Evolutionary conservation across 1,284 basidiomycete genomes (phyloP).

Genomic region (Microbotryomycetes sp.): DNA sequence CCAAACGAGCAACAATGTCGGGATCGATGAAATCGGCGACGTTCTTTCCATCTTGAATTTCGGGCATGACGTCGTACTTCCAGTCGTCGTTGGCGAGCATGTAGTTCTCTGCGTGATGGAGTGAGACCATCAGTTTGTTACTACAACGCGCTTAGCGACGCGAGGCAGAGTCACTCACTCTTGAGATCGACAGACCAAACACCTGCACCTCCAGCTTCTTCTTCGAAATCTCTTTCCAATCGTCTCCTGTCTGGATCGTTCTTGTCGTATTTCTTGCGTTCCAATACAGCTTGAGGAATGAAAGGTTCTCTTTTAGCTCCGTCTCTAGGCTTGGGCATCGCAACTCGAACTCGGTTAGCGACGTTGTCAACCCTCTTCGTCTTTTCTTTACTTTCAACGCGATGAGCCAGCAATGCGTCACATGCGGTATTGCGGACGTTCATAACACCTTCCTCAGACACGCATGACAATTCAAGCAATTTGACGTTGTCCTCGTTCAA

Average conservation of each 20-base stretch:
- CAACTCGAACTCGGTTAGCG: conserved; percentile 88
- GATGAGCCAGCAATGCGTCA: conserved; percentile 82
- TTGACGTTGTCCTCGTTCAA: conserved; percentile 60
- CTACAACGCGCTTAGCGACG: conserved; percentile 2
- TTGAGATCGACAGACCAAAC: conserved; percentile 84
- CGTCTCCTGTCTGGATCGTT: conserved; percentile 64
- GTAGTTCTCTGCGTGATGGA: conserved; percentile 48
- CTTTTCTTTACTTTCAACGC: conserved; percentile 85
- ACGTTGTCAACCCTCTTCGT: conserved; percentile 87
- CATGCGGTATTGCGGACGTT: conserved; percentile 86
- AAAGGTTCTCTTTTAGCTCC: conserved; percentile 74
- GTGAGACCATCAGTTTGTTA: background rate
- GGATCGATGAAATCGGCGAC: conserved; percentile 98
- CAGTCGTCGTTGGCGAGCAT: conserved; percentile 83
- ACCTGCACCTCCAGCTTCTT: conserved; percentile 75
- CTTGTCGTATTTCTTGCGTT: conserved; percentile 60
- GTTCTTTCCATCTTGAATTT: conserved; percentile 98
- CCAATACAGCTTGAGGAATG: conserved; percentile 73
- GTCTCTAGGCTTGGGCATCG: conserved; percentile 78
- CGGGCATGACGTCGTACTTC: conserved; percentile 94
- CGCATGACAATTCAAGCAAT: conserved; percentile 67
- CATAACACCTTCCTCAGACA: conserved; percentile 93
- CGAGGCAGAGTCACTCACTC: conserved; percentile 53
- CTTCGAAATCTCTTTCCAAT: conserved; percentile 72
- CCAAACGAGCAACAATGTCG: conserved; percentile 95